Evolutionary conservation across 306 rosid genomes (phyloP).

Genomic region (Prunus armeniaca): DNA sequence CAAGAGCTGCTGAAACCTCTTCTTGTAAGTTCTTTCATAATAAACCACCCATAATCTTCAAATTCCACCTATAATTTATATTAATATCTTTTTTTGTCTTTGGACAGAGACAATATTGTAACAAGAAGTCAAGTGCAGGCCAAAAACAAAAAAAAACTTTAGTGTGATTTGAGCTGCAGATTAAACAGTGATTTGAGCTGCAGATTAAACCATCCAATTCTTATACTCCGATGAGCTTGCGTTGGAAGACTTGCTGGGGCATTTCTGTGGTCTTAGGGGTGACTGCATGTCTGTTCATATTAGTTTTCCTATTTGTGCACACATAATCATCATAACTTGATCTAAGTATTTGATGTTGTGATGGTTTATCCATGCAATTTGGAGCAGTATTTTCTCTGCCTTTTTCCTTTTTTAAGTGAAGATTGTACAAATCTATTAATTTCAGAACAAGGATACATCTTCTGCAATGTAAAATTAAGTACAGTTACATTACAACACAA

Average conservation of each 20-base stretch:
- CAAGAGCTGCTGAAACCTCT: constrained; percentile 25
- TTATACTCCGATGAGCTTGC: background rate
- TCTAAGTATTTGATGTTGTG: background rate
- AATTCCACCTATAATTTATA: background rate
- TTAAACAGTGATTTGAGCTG: background rate
- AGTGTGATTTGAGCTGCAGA: constrained; percentile 2
- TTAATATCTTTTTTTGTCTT: background rate
- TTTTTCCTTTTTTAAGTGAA: background rate
- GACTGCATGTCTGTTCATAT: constrained; percentile 9
- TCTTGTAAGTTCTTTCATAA: constrained; percentile 3
- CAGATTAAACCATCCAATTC: constrained; percentile 3
- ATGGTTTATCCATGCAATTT: background rate
- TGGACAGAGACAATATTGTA: constrained; percentile 15
- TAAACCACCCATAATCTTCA: background rate
- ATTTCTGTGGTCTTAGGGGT: constrained; percentile 16
- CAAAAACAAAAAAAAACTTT: background rate
- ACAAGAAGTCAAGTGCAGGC: constrained; percentile 8
- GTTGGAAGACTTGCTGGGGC: constrained; percentile 17
- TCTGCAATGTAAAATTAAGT: background rate
- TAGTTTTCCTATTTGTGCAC: constrained; percentile 15
- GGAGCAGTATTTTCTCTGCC: background rate
- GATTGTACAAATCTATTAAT: background rate
- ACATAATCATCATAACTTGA: background rate
- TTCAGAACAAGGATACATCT: background rate
- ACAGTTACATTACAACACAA: no score